These are phyloP conservation scores for Aspergillus tanneri DNA, from an alignment of 2,329 filamentous ascomycete genomes.

Conservation along the genomic window DNA sequence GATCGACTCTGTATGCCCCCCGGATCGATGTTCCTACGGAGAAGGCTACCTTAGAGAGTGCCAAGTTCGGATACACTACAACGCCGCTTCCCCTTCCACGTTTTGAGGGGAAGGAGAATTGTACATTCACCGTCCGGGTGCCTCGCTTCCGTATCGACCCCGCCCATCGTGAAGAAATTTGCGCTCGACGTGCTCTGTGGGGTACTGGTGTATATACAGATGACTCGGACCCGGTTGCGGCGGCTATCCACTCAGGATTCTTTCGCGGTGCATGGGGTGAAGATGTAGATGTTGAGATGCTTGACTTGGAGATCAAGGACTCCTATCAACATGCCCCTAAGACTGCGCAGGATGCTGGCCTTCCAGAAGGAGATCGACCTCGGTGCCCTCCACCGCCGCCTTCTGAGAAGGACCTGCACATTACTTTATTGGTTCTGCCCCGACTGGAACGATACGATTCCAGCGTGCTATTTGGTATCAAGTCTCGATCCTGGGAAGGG, in stretches of 20 bases:
- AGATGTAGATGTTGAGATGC: conserved; percentile 68
- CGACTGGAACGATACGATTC: conserved; percentile 72
- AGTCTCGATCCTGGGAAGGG: conserved; percentile 74
- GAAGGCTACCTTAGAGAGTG: conserved; percentile 44
- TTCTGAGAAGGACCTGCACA: conserved; percentile 73
- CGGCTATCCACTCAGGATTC: conserved; percentile 91
- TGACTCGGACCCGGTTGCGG: conserved; percentile 88
- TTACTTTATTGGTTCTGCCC: conserved; percentile 82
- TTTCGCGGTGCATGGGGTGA: conserved; percentile 84
- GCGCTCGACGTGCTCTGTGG: conserved; percentile 77
- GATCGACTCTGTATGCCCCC: conserved; percentile 77
- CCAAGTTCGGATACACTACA: conserved; percentile 58
- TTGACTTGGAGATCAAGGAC: conserved; percentile 57
- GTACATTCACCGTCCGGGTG: conserved; percentile 84
- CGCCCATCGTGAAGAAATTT: conserved; percentile 76
- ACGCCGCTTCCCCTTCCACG: conserved; percentile 72
- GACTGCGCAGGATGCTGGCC: conserved; percentile 37
- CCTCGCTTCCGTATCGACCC: conserved; percentile 73
- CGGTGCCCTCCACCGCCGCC: conserved; percentile 52
- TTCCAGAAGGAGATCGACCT: conserved; percentile 29
- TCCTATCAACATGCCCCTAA: conserved; percentile 46
- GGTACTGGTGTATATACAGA: conserved; percentile 94
- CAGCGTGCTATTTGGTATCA: conserved; percentile 75
- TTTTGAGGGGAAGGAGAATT: conserved; percentile 78
- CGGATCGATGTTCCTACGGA: conserved; percentile 54